Evolutionary conservation across 169 alveolate species (phyloP).

Genomic region (Cytauxzoon felis): DNA sequence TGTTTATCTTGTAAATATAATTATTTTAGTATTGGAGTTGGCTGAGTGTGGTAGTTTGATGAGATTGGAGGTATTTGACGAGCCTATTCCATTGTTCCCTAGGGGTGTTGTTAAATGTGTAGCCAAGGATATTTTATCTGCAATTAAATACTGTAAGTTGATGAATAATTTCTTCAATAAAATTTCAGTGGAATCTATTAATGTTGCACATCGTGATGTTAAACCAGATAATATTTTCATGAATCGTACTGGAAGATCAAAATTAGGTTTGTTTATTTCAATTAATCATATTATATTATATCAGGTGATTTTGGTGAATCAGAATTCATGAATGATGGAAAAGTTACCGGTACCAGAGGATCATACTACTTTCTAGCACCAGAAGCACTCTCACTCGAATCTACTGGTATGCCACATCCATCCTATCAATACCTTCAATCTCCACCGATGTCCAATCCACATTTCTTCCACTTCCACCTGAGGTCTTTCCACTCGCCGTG

Average conservation of each 20-base stretch:
- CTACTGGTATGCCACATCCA: no score
- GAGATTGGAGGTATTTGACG: constrained; percentile 13
- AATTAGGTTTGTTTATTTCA: constrained; percentile 13
- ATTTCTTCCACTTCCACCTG: no score
- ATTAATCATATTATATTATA: neutral
- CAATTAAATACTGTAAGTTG: constrained; percentile 31
- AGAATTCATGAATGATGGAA: constrained; percentile 26
- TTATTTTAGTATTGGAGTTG: constrained; percentile 23
- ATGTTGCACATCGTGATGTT: constrained; percentile 70
- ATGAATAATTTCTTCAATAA: neutral
- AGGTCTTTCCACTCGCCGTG: no score
- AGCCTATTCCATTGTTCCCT: constrained; percentile 22
- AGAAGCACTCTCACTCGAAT: constrained; percentile 2
- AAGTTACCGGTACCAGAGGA: constrained; percentile 28
- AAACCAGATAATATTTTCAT: constrained; percentile 69
- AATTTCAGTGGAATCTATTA: constrained; percentile 8
- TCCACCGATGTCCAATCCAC: no score
- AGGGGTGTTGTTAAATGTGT: constrained; percentile 21
- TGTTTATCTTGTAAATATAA: neutral
- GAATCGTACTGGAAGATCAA: constrained; percentile 50
- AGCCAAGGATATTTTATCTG: constrained; percentile 25
- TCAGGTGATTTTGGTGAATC: constrained; percentile 71
- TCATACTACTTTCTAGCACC: constrained; percentile 44
- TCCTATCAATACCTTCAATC: no score
- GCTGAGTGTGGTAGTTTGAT: constrained; percentile 41